Evolutionary conservation across 331 rosid species (phyloP), one percentile per base, ranked within the genome.

Genomic region (Acacia concinna): DNA sequence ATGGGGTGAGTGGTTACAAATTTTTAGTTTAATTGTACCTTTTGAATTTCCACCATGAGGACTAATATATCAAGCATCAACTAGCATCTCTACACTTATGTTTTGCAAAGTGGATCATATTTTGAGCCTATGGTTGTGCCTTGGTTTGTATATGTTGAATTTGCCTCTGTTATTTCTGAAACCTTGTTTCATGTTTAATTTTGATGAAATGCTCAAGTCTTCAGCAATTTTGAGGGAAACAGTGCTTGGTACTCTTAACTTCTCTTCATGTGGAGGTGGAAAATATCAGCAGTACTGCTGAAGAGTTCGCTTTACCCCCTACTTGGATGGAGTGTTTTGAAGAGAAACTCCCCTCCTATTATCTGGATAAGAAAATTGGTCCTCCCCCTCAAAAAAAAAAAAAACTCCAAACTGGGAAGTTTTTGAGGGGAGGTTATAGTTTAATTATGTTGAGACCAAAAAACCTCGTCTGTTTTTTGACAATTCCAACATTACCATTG

Each of bases 1-100:
- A 97, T 68, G 99, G 97, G 87, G 99, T 95, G 81, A 83, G 99
- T 71, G 43, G 74, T 66, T 81, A 63, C 44, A 25, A 18, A 62
- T 54, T 37, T 14, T 60, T 60, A 62, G 25, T 77, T 35, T 49
- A 8, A 25, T 68, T 38, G 56, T 68, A 54, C 46, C 59, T 21
- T 37, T 71, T 59, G 72, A 74, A 76, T 73, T 52, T 9, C 40
- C 35, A 31, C 38, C 20, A 41, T 23, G 56, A 68, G 78, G 82
- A 70, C 43, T 32, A 63, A 62, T 77, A 8, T 38, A 38, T 38
- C 9, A 8, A 38, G 13, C 74, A 30, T 43, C 52, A 54, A 40
- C 25, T 64, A 79, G 30, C 20, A 37, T 62, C 69, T 18, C 17
- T 49, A 30, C 49, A 51, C 44, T 49, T 49, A 1, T 52, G 46